Evolutionary conservation across 805 yeast genomes (phyloP).

Genomic region (Kodamaea fukazawae): DNA sequence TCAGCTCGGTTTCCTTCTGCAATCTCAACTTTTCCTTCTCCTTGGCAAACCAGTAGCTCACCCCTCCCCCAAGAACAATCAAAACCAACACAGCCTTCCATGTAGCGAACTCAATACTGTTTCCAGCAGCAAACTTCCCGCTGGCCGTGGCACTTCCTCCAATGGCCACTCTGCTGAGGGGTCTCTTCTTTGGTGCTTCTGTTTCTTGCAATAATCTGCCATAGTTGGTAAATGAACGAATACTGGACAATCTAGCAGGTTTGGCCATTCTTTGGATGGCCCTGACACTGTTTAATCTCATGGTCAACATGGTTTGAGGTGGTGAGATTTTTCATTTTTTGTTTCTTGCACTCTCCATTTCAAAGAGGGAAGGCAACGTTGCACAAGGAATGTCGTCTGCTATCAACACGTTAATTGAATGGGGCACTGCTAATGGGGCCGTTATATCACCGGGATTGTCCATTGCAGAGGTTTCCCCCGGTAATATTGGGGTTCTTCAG

Average conservation of each 20-base stretch:
- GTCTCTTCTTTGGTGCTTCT: conserved; percentile 42
- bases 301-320: too few relatives aligned
- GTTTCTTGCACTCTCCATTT: too few relatives aligned
- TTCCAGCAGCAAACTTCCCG: conserved; percentile 35
- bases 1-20: conserved; percentile 78
- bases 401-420: conserved; percentile 19
- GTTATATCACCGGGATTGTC: conserved; percentile 19
- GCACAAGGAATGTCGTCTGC: conserved; percentile 1
- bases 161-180: conserved; percentile 76
- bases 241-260: not conserved
- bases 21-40: conserved; percentile 76
- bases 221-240: conserved; percentile 1
- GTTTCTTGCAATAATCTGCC: not conserved
- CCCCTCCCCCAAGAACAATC: conserved; percentile 64
- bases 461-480: conserved; percentile 20
- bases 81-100: conserved; percentile 81
- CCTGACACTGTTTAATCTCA: too few relatives aligned
- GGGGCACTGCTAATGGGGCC: conserved; percentile 35
- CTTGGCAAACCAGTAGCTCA: conserved; percentile 65
- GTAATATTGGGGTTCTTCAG: conserved; percentile 26
- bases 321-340: too few relatives aligned
- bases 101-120: conserved; percentile 67
- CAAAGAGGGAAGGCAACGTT: too few relatives aligned
- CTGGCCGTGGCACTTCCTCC: conserved; percentile 49
- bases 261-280: too few relatives aligned